phyloP scores from a whole-genome alignment of 352 stramenopile species.

The Pythium oligandrum region DNA sequence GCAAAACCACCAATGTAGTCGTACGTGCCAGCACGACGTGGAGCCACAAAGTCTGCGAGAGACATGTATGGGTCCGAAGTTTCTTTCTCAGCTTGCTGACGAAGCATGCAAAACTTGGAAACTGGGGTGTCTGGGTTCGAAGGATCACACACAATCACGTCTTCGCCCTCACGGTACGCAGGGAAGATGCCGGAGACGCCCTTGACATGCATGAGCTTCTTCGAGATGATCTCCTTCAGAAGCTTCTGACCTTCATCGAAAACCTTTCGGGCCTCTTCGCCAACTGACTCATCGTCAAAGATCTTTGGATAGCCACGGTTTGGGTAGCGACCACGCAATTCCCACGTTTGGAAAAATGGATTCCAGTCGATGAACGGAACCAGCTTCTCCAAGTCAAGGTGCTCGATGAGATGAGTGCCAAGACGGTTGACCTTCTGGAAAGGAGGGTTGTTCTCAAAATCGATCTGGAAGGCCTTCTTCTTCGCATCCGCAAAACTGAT shows the following conservation, averaged over 20 bases:
- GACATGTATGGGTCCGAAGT: conserved; percentile 93
- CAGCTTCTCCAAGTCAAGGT: conserved; percentile 83
- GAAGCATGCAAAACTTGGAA: conserved; percentile 96
- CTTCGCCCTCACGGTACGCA: conserved; percentile 91
- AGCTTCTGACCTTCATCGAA: conserved; percentile 95
- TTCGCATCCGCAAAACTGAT: conserved; percentile 40
- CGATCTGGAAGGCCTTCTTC: conserved; percentile 83
- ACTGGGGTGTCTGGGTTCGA: conserved; percentile 67
- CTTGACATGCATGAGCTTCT: conserved; percentile 89
- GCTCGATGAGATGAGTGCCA: conserved; percentile 85
- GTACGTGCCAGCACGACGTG: conserved; percentile 18
- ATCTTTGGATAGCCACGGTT: conserved; percentile 99
- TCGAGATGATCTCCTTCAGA: conserved; percentile 91
- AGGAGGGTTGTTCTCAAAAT: conserved; percentile 87
- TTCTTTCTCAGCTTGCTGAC: conserved; percentile 97
- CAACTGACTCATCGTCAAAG: conserved; percentile 95
- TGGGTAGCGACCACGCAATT: conserved; percentile 95
- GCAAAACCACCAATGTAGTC: conserved; percentile 95
- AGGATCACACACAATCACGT: conserved; percentile 93
- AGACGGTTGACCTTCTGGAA: conserved; percentile 81
- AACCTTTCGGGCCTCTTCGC: conserved; percentile 94
- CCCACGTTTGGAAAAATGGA: conserved; percentile 98
- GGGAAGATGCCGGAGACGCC: conserved; percentile 94
- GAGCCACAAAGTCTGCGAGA: conserved; percentile 94
- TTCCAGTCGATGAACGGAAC: conserved; percentile 99